A percentile compares a stretch with the other conserved stretches of the same genome.
These are phyloP conservation scores for Kwoniella sp. DNA, from an alignment of 768 basidiomycete species.

Conservation along the genomic window DNA sequence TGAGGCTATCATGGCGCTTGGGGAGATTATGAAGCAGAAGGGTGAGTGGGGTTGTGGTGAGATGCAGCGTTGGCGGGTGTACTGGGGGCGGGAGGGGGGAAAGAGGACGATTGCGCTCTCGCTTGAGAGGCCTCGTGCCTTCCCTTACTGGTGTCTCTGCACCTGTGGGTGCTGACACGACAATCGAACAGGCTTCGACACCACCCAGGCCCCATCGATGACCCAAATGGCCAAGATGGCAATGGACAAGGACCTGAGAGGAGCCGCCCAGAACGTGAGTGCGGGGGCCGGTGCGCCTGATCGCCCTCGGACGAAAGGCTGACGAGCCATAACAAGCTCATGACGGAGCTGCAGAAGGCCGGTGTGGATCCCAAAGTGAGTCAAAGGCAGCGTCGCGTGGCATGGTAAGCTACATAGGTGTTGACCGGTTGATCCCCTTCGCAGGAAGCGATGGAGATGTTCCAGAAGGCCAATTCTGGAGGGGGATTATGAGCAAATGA, in stretches of 20 bases:
- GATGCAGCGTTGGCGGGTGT: too few species aligned
- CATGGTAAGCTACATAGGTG: too few species aligned
- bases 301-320: not conserved
- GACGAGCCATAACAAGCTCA: slow-evolving; percentile 13
- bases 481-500: slow-evolving; percentile 3
- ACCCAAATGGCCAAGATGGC: slow-evolving; percentile 38
- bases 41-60: slow-evolving; percentile 29
- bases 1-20: slow-evolving; percentile 33
- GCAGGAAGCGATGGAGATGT: slow-evolving; percentile 21
- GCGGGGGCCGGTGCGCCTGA: not conserved
- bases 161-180: too few species aligned
- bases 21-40: slow-evolving; percentile 36
- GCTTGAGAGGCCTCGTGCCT: too few species aligned
- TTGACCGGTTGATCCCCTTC: too few species aligned
- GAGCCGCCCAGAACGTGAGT: slow-evolving; percentile 32
- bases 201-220: slow-evolving; percentile 30
- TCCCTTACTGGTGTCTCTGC: too few species aligned
- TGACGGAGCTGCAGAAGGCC: slow-evolving; percentile 36
- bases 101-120: too few species aligned
- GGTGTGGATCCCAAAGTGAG: slow-evolving; percentile 35
- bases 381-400: too few species aligned
- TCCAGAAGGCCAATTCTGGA: slow-evolving; percentile 16
- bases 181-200: slow-evolving; percentile 37
- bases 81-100: too few species aligned
- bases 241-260: slow-evolving; percentile 38